Evolutionary conservation across 371 early-diverging fungal species (phyloP), one percentile per base, ranked within the genome.

Genomic region (Saksenaea vasiformis): DNA sequence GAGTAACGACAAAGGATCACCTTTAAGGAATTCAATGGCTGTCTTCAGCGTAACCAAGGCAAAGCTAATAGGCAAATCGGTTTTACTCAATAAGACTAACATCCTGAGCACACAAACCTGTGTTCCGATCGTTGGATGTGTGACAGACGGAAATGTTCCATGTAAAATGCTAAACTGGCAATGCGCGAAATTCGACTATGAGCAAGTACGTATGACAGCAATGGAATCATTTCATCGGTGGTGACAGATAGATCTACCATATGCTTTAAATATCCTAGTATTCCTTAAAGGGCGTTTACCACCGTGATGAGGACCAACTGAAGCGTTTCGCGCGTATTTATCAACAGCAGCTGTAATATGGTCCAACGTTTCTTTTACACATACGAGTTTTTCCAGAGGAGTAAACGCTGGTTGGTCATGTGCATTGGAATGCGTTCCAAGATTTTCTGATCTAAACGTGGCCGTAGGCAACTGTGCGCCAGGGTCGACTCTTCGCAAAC

Each of bases 151-250:
- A 85, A 87, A 36, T 77, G 68, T 27, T 85, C 79, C 70, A 85
- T 79, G 54, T 87, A 87, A 66, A 84, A 87, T 19, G 79, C 60
- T 17, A 84, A 70, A 60, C 85, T 86, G 14, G 82, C 84, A 17
- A 84, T 72, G 9, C 79, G 66, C 56, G 82, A 73, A 41, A 86
- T 77, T 19, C 74, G 71, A 17, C 82, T 80, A 34, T 85, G 83
- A 22, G 84, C 71, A 60, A 86, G 75, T 10, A 79, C 79, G 65
- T 77, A 80, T 7, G 86, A 84, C 28, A 85, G 67, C n/a, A 87
- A 62, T 41, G 87, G 87, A 62, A 87, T 87, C 71, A 85, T 78
- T 58, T 87, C 85, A 63, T 87, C 87, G 10, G 87, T 80, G 1
- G 86, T 87, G 10, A 87, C 84, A 1, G 79, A 82, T 2, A 76